phyloP scores from a whole-genome alignment of 306 rosid species.

The Malus domestica region DNA sequence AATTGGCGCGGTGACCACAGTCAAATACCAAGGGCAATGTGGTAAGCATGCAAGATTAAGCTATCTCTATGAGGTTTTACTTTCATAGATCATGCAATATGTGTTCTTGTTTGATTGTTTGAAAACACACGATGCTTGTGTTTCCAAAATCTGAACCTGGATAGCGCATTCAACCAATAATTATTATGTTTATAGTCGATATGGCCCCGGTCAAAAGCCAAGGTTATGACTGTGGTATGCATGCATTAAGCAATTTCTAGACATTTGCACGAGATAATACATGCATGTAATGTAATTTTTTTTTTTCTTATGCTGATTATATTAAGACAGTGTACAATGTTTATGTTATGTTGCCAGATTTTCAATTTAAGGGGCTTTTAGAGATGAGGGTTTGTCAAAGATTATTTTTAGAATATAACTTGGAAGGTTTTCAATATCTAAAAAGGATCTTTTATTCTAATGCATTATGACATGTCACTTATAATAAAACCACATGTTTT shows the following conservation, averaged over 20 bases:
- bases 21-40: not conserved
- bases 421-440: no score
- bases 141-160: not conserved
- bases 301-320: no score
- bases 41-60: not conserved
- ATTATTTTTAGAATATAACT: no score
- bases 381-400: no score
- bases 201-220: not conserved
- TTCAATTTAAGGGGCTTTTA: no score
- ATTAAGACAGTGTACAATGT: no score
- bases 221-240: constrained; percentile 1
- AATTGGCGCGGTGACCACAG: not conserved
- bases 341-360: no score
- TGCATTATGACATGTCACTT: no score
- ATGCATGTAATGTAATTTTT: no score
- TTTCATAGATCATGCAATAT: not conserved
- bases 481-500: no score
- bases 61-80: not conserved
- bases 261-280: no score
- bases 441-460: no score
- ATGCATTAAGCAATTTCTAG: not conserved
- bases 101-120: not conserved
- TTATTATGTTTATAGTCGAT: not conserved
- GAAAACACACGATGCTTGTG: not conserved
- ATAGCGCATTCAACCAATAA: not conserved